A percentile compares a stretch with the other conserved stretches of the same genome.
Conservation (phyloP, 2,329 filamentous ascomycete genomes). For the Dactylellina drechsleri region DNA sequence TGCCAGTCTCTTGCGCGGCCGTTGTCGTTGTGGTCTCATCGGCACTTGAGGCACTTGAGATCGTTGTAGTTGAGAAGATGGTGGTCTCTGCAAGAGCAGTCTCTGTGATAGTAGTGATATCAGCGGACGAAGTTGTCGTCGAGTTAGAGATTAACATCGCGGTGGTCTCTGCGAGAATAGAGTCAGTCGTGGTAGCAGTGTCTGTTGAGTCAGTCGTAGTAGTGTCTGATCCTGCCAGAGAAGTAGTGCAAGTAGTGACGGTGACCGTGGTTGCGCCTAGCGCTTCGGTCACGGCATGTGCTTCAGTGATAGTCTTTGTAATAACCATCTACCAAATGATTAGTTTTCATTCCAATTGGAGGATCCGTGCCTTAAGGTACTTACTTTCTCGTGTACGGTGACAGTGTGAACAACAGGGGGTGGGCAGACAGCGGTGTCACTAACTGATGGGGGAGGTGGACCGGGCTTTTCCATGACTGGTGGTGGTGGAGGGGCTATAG, state of each 20-base stretch:
- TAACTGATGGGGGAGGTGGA: constrained; percentile 3
- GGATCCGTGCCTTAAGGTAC: not conserved
- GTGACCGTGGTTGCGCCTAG: constrained; percentile 29
- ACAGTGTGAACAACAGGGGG: constrained; percentile 24
- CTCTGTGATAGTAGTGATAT: constrained; percentile 3
- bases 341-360: not conserved
- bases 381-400: constrained; percentile 29
- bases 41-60: not conserved
- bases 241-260: constrained; percentile 7
- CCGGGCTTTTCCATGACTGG: constrained; percentile 1
- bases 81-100: not conserved
- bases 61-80: not conserved
- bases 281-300: constrained; percentile 11
- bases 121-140: no score
- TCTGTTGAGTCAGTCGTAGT: not conserved
- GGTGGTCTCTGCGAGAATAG: constrained; percentile 1
- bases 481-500: constrained; percentile 1
- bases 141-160: no score
- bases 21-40: constrained; percentile 10
- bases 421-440: constrained; percentile 4
- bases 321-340: not conserved
- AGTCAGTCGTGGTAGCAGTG: not conserved
- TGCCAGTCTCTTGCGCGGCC: constrained; percentile 18
- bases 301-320: constrained; percentile 24
- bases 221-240: not conserved